phyloP scores from a whole-genome alignment of 1,284 basidiomycete genomes.

The Moesziomyces sp. region DNA sequence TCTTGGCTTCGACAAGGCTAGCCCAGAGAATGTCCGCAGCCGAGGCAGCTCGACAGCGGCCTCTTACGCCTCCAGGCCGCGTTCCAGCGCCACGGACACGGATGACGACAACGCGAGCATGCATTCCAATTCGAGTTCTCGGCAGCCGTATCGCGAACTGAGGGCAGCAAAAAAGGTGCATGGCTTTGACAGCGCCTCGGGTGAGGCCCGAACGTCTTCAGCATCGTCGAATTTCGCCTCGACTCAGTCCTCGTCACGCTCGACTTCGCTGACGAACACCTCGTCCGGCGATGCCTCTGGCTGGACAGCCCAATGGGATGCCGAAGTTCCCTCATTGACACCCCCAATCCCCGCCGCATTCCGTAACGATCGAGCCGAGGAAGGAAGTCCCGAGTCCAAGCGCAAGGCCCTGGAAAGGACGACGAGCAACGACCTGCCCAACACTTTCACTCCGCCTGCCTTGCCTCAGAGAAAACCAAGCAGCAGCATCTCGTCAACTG shows the following conservation, averaged over 20 bases:
- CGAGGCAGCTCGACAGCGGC: conserved; percentile 18
- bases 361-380: conserved; percentile 18
- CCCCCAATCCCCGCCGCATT: conserved; percentile 50
- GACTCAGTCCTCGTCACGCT: background rate
- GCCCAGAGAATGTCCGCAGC: conserved; percentile 31
- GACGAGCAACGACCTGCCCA: conserved; percentile 15
- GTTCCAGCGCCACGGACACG: conserved; percentile 32
- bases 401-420: conserved; percentile 19
- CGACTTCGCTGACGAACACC: conserved; percentile 4
- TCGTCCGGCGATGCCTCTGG: conserved; percentile 8
- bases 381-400: conserved; percentile 17
- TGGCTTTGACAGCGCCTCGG: conserved; percentile 20
- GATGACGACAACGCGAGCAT: conserved; percentile 45
- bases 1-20: conserved; percentile 42
- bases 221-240: conserved; percentile 14
- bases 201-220: conserved; percentile 10
- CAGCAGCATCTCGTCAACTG: conserved; percentile 40
- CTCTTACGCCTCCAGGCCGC: conserved; percentile 7
- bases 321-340: conserved; percentile 36
- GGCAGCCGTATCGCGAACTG: conserved; percentile 40
- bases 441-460: conserved; percentile 4
- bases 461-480: conserved; percentile 26
- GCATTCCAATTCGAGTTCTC: conserved; percentile 41
- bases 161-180: conserved; percentile 38
- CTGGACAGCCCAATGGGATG: conserved; percentile 37